Evolutionary conservation across 2,329 filamentous ascomycete species (phyloP), one percentile per base, ranked within the genome.

Genomic region (Penicillium nordicum): DNA sequence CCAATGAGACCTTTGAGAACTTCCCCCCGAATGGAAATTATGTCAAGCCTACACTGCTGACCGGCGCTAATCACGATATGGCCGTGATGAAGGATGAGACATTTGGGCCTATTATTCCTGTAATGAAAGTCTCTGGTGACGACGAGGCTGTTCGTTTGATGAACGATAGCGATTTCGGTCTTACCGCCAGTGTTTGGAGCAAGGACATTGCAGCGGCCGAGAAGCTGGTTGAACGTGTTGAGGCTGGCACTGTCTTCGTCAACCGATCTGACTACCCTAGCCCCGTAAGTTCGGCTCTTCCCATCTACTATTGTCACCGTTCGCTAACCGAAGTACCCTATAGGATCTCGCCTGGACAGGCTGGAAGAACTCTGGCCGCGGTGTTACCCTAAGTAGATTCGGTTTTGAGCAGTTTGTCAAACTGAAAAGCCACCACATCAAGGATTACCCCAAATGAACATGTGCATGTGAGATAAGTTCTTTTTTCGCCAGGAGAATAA

Each of bases 171-270:
- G 87, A 96, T 63, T 96, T 96, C 71, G 93, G 93, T 5, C 81
- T 97, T 59, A 97, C 93, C 4, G 93, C 92, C n/a, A 96, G 91
- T 68, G 92, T 97, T 67, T 97, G 93, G 93, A 96, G 92, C 56
- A 95, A 94, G 74, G 91, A 97, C 69, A 84, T 86, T 2, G 80
- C 79, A 44, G 87, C 82, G 69, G 93, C 88, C 16, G 86, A 92
- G 65, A 83, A 89, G 71, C 80, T 97, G 50, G 85, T 88, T 38
- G 87, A 94, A 53, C 81, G 87, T 49, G 85, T 97, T 46, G 92
- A 97, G 72, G 92, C 93, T 44, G 93, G 93, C 41, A 97, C 93
- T 1, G 92, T 97, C 47, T 97, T 97, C 76, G 90, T 97, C 67
- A 97, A 97, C 74, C 85, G 93, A 67, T 92, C 90, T 69, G 93